These are phyloP conservation scores for Jaltomata sinuosa DNA, from an alignment of 257 asterid species.

Conservation along the genomic window DNA sequence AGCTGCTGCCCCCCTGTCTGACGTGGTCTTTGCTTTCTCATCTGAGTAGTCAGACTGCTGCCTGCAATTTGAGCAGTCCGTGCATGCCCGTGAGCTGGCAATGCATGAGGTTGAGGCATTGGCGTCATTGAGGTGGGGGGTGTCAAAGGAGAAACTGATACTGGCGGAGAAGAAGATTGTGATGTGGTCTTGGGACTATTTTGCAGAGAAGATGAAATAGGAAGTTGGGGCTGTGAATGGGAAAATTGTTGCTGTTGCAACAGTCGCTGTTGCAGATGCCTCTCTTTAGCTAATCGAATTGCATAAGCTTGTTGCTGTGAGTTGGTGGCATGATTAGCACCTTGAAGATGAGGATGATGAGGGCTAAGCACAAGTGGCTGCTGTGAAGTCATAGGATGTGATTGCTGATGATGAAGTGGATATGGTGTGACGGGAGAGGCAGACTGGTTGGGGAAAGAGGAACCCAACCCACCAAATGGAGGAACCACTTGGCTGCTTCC, in stretches of 20 bases:
- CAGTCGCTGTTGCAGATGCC: conserved; percentile 56
- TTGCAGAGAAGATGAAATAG: conserved; percentile 55
- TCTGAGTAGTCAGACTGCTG: conserved; percentile 42
- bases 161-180: conserved; percentile 40
- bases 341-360: conserved; percentile 49
- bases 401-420: conserved; percentile 32
- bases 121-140: conserved; percentile 44
- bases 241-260: conserved; percentile 48
- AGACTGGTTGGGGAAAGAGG: conserved; percentile 32
- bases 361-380: conserved; percentile 27
- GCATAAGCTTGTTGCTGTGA: conserved; percentile 76
- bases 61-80: conserved; percentile 44
- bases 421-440: conserved; percentile 33
- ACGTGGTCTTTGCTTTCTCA: conserved; percentile 37
- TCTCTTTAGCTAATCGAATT: conserved; percentile 66
- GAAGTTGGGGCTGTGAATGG: conserved; percentile 52
- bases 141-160: conserved; percentile 39
- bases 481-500: conserved; percentile 33
- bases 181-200: conserved; percentile 45
- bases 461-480: conserved; percentile 20
- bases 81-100: conserved; percentile 46
- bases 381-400: conserved; percentile 28
- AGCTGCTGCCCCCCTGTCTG: conserved; percentile 35
- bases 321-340: conserved; percentile 47
- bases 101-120: conserved; percentile 45